These are phyloP conservation scores for Solanum peruvianum DNA, from an alignment of 257 asterid genomes.

Conservation along the genomic window DNA sequence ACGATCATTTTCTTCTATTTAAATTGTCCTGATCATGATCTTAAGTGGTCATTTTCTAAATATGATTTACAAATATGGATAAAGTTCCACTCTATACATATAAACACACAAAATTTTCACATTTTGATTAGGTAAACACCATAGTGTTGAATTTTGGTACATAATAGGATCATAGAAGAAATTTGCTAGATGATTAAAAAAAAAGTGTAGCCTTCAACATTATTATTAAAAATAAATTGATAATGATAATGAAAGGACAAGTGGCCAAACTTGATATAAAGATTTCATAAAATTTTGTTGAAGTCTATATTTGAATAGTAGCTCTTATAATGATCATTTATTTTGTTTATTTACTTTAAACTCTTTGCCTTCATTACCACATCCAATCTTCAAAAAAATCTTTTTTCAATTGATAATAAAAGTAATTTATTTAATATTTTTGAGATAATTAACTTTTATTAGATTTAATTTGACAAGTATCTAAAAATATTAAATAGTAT, in stretches of 20 bases:
- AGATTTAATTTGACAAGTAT: not conserved
- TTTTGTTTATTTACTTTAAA: too few species aligned
- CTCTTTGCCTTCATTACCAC: not conserved
- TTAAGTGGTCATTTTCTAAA: not conserved
- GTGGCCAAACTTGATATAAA: not conserved
- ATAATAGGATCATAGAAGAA: not conserved
- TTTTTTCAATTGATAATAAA: too few species aligned
- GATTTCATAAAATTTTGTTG: not conserved
- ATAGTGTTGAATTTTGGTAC: not conserved
- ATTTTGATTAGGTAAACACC: not conserved
- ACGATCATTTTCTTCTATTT: not conserved
- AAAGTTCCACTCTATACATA: not conserved
- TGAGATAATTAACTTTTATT: not conserved
- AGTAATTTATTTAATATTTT: too few species aligned
- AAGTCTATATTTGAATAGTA: too few species aligned
- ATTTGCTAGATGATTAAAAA: not conserved
- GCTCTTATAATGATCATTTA: not conserved
- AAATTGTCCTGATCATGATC: not conserved
- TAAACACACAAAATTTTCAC: not conserved
- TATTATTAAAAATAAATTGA: not conserved
- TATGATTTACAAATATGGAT: not conserved
- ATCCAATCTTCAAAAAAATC: not conserved
- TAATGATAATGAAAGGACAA: not conserved
- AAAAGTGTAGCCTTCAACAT: not conserved
- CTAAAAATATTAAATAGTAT: not conserved